phyloP scores from a whole-genome alignment of 2,329 filamentous ascomycete genomes.

The Botryotinia calthae region DNA sequence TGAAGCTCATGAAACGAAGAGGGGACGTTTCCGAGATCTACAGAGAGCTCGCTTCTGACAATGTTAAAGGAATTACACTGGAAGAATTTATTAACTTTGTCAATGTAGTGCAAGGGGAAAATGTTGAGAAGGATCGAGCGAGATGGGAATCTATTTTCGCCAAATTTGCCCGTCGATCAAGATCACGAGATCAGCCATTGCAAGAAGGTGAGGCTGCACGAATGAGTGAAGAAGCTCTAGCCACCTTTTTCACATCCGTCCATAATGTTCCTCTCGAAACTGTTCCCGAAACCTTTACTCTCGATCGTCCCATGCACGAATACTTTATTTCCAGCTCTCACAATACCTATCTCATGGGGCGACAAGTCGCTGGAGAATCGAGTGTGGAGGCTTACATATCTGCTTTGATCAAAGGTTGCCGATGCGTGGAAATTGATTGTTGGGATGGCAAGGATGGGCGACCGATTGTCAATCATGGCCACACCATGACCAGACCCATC shows the following conservation, averaged over 20 bases:
- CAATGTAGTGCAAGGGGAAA: conserved; percentile 68
- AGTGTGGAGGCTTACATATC: conserved; percentile 95
- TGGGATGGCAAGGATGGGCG: conserved; percentile 86
- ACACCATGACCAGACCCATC: conserved; percentile 83
- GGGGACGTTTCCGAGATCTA: conserved; percentile 78
- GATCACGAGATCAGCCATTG: conserved; percentile 44
- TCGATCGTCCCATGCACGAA: conserved; percentile 87
- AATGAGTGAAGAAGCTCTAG: conserved; percentile 78
- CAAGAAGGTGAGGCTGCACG: conserved; percentile 48
- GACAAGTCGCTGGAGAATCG: conserved; percentile 84
- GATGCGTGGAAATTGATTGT: conserved; percentile 95
- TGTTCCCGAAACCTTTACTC: conserved; percentile 57
- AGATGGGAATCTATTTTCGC: conserved; percentile 73
- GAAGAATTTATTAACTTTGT: conserved; percentile 76
- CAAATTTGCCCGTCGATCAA: conserved; percentile 62
- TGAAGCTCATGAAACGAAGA: conserved; percentile 77
- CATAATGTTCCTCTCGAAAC: conserved; percentile 67
- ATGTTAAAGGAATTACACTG: conserved; percentile 64
- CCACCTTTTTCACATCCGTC: conserved; percentile 71
- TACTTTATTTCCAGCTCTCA: conserved; percentile 99
- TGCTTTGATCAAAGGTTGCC: conserved; percentile 82
- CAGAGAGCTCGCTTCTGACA: conserved; percentile 56
- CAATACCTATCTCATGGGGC: conserved; percentile 92
- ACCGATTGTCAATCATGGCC: conserved; percentile 87
- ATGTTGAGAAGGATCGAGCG: conserved; percentile 62